A percentile compares a stretch with the other conserved stretches of the same genome.
Conservation (phyloP, 2,329 filamentous ascomycete genomes). For the Cladosporium cucumerinum region DNA sequence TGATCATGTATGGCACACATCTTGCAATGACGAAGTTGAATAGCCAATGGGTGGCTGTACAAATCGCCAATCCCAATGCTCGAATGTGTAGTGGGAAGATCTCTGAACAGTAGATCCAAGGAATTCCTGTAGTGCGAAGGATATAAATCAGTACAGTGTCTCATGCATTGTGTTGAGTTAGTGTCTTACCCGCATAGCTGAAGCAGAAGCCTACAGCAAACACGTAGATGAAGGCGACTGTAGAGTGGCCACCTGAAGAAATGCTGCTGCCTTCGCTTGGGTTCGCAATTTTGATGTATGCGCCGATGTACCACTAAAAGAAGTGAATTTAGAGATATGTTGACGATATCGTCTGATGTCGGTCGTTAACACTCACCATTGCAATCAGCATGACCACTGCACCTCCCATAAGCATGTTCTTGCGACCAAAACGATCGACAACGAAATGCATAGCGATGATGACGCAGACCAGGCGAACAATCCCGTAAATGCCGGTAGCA, state of each 20-base stretch:
- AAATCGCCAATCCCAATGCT: slow-evolving; percentile 19
- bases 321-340: neutral
- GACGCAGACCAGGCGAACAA: slow-evolving; percentile 24
- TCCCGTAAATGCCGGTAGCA: slow-evolving; percentile 26
- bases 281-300: slow-evolving; percentile 3
- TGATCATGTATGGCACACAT: slow-evolving; percentile 21
- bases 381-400: slow-evolving; percentile 20
- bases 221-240: slow-evolving; percentile 21
- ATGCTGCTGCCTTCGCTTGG: neutral
- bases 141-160: neutral
- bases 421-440: slow-evolving; percentile 19
- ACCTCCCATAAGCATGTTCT: slow-evolving; percentile 22
- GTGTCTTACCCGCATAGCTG: slow-evolving; percentile 13
- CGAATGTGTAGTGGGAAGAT: slow-evolving; percentile 14
- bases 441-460: slow-evolving; percentile 24
- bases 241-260: slow-evolving; percentile 16
- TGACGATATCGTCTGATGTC: neutral
- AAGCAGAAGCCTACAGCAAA: slow-evolving; percentile 20
- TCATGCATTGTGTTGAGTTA: neutral
- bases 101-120: slow-evolving; percentile 18
- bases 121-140: slow-evolving; percentile 8
- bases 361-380: neutral
- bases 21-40: slow-evolving; percentile 25
- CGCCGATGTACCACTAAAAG: slow-evolving; percentile 17
- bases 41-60: slow-evolving; percentile 23